Evolutionary conservation across 441 rosid species (phyloP).

Genomic region (Arabidopsis hybrid): DNA sequence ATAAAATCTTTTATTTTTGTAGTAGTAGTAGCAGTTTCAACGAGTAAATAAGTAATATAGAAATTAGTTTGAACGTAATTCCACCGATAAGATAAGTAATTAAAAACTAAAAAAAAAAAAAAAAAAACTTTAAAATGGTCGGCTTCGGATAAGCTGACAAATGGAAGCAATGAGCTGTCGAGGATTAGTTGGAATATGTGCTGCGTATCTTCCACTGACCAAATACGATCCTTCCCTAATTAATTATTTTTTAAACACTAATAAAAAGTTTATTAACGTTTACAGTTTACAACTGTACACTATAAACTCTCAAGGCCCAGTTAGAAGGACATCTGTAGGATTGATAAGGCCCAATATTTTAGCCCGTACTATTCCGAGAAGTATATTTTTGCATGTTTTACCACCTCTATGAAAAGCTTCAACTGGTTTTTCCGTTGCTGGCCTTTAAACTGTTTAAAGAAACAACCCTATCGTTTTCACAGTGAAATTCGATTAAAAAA

Average conservation of each 20-base stretch:
- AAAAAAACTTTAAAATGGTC: slow-evolving; percentile 37
- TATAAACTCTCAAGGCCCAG: slow-evolving; percentile 9
- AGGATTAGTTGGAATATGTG: slow-evolving; percentile 36
- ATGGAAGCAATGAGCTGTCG: slow-evolving; percentile 45
- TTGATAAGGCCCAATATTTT: background rate
- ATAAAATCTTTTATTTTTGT: background rate
- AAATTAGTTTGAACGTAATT: slow-evolving; percentile 12
- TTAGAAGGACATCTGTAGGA: background rate
- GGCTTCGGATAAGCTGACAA: slow-evolving; percentile 46
- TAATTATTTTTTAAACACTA: background rate
- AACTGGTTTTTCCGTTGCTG: too few species aligned
- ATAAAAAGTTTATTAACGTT: background rate
- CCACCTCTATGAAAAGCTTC: too few species aligned
- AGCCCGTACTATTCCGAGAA: background rate
- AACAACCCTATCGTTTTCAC: too few species aligned
- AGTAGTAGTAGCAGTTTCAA: background rate
- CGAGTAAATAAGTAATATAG: background rate
- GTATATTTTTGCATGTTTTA: background rate
- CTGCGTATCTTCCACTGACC: slow-evolving; percentile 29
- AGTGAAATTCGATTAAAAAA: too few species aligned
- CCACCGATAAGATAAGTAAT: slow-evolving; percentile 3
- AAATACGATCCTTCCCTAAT: slow-evolving; percentile 20
- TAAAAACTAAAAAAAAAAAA: too few species aligned
- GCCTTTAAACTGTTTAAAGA: too few species aligned
- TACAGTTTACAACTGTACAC: background rate